A percentile compares a stretch with the other conserved stretches of the same genome.
Evolutionary conservation across 495 filamentous ascomycete genomes (phyloP).

Genomic region (Podospora bellae-mahoneyi): DNA sequence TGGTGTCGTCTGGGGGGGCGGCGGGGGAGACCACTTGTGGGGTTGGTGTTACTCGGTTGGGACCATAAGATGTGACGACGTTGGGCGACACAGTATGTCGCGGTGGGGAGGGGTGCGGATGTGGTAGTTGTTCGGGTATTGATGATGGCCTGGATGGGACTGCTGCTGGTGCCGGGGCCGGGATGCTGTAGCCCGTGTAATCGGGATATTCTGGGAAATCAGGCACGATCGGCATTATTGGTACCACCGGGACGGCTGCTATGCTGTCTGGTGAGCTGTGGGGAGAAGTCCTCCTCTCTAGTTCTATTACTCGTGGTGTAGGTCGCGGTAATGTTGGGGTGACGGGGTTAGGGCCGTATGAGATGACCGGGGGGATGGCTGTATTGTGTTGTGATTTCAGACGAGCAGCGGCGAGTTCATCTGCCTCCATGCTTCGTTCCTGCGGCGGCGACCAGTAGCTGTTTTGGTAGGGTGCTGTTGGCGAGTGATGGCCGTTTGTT

Average conservation of each 20-base stretch:
- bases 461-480: constrained; percentile 17
- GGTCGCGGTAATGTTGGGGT: constrained; percentile 32
- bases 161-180: constrained; percentile 9
- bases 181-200: constrained; percentile 23
- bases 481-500: constrained; percentile 22
- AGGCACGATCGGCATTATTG: constrained; percentile 21
- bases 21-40: constrained; percentile 28
- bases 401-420: constrained; percentile 34
- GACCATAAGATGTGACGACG: constrained; percentile 34
- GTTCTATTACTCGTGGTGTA: constrained; percentile 21
- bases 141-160: constrained; percentile 6
- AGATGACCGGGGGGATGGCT: constrained; percentile 23
- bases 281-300: constrained; percentile 13
- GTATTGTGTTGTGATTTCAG: constrained; percentile 26
- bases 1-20: constrained; percentile 30
- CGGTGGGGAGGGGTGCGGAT: constrained; percentile 16
- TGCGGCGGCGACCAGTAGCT: constrained; percentile 15
- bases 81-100: constrained; percentile 15
- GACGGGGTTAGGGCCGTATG: constrained; percentile 37
- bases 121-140: not conserved
- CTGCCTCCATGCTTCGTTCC: constrained; percentile 27
- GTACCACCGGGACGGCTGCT: constrained; percentile 23
- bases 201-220: constrained; percentile 21
- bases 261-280: constrained; percentile 25
- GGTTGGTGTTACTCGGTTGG: constrained; percentile 34